phyloP scores from a whole-genome alignment of 805 yeast genomes.

The Brettanomyces nanus region DNA sequence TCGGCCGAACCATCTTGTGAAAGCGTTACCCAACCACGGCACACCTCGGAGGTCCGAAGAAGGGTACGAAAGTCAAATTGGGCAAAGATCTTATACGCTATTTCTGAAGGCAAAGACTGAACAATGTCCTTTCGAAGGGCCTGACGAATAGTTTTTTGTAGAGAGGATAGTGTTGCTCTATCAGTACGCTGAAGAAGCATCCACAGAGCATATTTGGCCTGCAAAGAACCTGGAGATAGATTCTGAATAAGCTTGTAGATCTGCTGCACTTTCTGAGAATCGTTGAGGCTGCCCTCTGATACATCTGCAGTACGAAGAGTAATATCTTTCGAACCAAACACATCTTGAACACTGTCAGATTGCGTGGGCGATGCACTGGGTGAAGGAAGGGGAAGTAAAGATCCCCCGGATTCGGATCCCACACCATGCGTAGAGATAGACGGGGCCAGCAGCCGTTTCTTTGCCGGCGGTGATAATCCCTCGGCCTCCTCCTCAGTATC shows the following conservation, averaged over 20 bases:
- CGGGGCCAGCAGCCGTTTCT: slow-evolving; percentile 2
- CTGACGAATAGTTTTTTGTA: slow-evolving; percentile 41
- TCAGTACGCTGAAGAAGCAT: slow-evolving; percentile 52
- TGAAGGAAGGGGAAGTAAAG: too few species aligned
- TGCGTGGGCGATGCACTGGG: slow-evolving; percentile 58
- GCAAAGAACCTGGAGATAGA: slow-evolving; percentile 1
- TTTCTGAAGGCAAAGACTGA: slow-evolving; percentile 63
- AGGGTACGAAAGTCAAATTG: slow-evolving; percentile 59
- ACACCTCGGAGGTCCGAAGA: slow-evolving; percentile 53
- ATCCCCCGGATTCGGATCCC: too few species aligned
- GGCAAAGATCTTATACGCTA: slow-evolving; percentile 55
- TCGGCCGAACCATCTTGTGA: slow-evolving; percentile 46
- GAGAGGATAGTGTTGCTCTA: slow-evolving; percentile 52
- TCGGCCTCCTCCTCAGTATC: neutral
- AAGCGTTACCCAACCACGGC: slow-evolving; percentile 60
- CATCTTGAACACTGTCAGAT: too few species aligned
- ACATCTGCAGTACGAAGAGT: too few species aligned
- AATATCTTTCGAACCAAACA: too few species aligned
- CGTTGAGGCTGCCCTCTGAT: neutral
- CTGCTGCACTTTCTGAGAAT: neutral
- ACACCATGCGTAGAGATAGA: too few species aligned
- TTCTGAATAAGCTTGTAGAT: neutral
- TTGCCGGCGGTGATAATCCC: slow-evolving; percentile 1
- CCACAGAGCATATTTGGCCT: slow-evolving; percentile 37
- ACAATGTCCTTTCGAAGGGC: slow-evolving; percentile 70